A percentile compares a stretch with the other conserved stretches of the same genome.
These are phyloP conservation scores for Alternaria panax DNA, from an alignment of 2,329 filamentous ascomycete genomes.

Conservation along the genomic window DNA sequence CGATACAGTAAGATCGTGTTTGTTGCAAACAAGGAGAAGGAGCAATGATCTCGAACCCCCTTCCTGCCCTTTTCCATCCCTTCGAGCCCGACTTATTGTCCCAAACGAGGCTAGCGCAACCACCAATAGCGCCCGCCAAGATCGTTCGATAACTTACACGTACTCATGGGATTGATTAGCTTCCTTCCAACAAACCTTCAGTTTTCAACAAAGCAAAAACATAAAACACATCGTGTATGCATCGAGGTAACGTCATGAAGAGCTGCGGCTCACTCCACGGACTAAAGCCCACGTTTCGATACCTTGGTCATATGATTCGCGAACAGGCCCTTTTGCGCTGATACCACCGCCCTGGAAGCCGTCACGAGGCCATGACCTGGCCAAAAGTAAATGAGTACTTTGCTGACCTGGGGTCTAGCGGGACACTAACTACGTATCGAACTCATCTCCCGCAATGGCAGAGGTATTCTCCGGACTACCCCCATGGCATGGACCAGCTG, in stretches of 20 bases:
- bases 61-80: not conserved
- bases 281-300: constrained; percentile 1
- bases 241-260: not conserved
- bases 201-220: not conserved
- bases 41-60: not conserved
- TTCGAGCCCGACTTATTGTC: not conserved
- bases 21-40: too few relatives aligned
- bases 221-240: not conserved
- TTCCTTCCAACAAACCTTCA: not conserved
- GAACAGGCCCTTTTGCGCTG: not conserved
- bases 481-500: constrained; percentile 4
- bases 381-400: constrained; percentile 2
- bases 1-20: not conserved
- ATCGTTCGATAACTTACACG: not conserved
- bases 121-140: not conserved
- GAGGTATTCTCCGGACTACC: constrained; percentile 8
- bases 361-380: not conserved
- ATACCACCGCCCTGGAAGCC: not conserved
- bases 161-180: not conserved
- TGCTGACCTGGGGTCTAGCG: constrained; percentile 1
- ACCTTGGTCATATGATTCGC: not conserved
- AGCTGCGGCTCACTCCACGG: not conserved
- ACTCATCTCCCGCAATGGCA: not conserved
- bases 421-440: constrained; percentile 1
- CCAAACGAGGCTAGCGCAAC: not conserved